Evolutionary conservation across 495 filamentous ascomycete genomes (phyloP).

Genomic region (Hypoxylon lienhwacheense): DNA sequence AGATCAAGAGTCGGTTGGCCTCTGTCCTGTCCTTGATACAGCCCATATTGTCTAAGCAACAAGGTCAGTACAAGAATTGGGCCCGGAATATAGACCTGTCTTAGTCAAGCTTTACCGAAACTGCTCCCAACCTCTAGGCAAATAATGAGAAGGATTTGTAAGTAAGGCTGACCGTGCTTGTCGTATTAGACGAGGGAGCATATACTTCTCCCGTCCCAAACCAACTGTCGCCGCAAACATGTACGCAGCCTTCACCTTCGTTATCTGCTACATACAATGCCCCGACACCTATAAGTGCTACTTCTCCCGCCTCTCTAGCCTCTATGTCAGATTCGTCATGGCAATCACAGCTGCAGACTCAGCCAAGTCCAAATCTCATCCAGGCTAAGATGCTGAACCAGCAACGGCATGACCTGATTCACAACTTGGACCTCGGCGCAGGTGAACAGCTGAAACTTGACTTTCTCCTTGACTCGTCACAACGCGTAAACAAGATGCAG

Average conservation of each 20-base stretch:
- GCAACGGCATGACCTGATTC: conserved; percentile 57
- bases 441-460: conserved; percentile 66
- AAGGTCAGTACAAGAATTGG: conserved; percentile 34
- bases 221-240: conserved; percentile 20
- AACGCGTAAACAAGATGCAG: conserved; percentile 42
- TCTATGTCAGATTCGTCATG: conserved; percentile 36
- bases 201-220: conserved; percentile 28
- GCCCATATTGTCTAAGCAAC: conserved; percentile 49
- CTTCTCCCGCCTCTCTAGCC: conserved; percentile 42
- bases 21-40: conserved; percentile 66
- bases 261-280: conserved; percentile 33
- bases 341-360: conserved; percentile 32
- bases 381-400: conserved; percentile 45
- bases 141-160: conserved; percentile 23
- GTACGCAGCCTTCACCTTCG: conserved; percentile 23
- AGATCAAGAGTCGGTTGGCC: conserved; percentile 64
- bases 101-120: background rate
- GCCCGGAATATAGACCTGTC: conserved; percentile 24
- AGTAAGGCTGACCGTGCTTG: background rate
- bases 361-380: conserved; percentile 20
- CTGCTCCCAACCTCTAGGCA: background rate
- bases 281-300: conserved; percentile 42
- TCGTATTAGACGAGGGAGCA: conserved; percentile 20
- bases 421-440: conserved; percentile 59
- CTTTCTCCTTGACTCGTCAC: conserved; percentile 61